A percentile compares a stretch with the other conserved stretches of the same genome.
Evolutionary conservation across 2,329 filamentous ascomycete genomes (phyloP).

Genomic region (Neophaeococcomyces aloes): DNA sequence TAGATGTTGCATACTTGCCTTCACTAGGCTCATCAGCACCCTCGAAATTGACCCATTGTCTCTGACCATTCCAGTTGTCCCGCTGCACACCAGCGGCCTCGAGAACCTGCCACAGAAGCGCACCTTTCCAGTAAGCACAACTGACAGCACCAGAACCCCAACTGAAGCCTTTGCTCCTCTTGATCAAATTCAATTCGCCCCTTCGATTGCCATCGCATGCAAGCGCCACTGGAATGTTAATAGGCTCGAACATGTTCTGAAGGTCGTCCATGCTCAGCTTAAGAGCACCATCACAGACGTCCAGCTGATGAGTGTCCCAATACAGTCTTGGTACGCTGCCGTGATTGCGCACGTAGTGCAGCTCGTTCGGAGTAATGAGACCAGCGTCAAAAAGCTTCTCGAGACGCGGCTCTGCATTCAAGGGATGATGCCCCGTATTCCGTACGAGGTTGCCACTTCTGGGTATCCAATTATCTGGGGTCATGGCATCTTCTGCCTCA

Average conservation of each 20-base stretch:
- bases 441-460: conserved; percentile 39
- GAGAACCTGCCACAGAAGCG: conserved; percentile 37
- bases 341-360: conserved; percentile 46
- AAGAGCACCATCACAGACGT: conserved; percentile 33
- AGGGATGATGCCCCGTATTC: conserved; percentile 43
- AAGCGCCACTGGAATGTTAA: conserved; percentile 41
- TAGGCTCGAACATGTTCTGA: conserved; percentile 31
- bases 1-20: conserved; percentile 40
- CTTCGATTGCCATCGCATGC: conserved; percentile 43
- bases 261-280: conserved; percentile 37
- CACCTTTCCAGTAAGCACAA: conserved; percentile 44
- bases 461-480: conserved; percentile 46
- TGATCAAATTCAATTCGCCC: conserved; percentile 44
- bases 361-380: conserved; percentile 41
- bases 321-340: conserved; percentile 42
- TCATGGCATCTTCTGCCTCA: conserved; percentile 42
- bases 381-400: conserved; percentile 36
- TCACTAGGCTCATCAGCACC: conserved; percentile 39
- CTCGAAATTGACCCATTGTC: conserved; percentile 41
- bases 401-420: conserved; percentile 42
- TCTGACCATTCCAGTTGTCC: conserved; percentile 14
- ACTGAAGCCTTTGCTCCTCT: conserved; percentile 39
- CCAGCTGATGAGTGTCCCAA: conserved; percentile 41
- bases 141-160: conserved; percentile 38
- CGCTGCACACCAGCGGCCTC: conserved; percentile 30